A percentile compares a stretch with the other conserved stretches of the same genome.
Conservation (phyloP, 208 protist species). For the Trypanosoma conorhini region DNA sequence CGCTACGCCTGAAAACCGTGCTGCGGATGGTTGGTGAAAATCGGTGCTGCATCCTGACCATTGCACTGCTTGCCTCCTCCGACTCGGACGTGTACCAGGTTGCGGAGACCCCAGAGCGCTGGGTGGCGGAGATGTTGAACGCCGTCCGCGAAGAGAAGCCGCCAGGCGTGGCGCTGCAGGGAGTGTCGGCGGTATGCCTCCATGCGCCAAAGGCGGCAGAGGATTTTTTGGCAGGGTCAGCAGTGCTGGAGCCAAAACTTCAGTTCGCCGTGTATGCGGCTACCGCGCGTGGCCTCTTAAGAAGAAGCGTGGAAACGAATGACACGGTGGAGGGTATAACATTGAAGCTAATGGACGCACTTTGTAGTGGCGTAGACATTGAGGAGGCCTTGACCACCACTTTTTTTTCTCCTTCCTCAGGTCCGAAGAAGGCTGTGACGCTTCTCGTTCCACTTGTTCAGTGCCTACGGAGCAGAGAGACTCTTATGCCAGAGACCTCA, state of each 20-base stretch:
- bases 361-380: constrained; percentile 10
- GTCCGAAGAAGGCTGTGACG: constrained; percentile 2
- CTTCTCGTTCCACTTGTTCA: constrained; percentile 16
- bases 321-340: constrained; percentile 12
- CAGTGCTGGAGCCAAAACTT: neutral
- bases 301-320: neutral
- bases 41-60: constrained; percentile 3
- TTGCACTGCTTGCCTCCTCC: constrained; percentile 22
- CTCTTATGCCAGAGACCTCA: constrained; percentile 4
- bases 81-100: constrained; percentile 11
- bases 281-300: constrained; percentile 18
- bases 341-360: neutral
- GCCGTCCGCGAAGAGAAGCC: neutral
- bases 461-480: neutral
- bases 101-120: constrained; percentile 1
- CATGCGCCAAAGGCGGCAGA: constrained; percentile 10
- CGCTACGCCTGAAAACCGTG: neutral
- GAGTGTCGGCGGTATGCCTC: constrained; percentile 22
- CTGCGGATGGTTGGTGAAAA: constrained; percentile 9
- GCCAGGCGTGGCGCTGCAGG: constrained; percentile 16
- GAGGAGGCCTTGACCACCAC: constrained; percentile 12
- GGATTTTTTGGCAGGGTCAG: constrained; percentile 12
- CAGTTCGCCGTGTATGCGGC: constrained; percentile 15
- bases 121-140: constrained; percentile 11
- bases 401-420: constrained; percentile 11